A percentile compares a stretch with the other conserved stretches of the same genome.
phyloP scores from a whole-genome alignment of 441 rosid genomes.

The Gossypium davidsonii region DNA sequence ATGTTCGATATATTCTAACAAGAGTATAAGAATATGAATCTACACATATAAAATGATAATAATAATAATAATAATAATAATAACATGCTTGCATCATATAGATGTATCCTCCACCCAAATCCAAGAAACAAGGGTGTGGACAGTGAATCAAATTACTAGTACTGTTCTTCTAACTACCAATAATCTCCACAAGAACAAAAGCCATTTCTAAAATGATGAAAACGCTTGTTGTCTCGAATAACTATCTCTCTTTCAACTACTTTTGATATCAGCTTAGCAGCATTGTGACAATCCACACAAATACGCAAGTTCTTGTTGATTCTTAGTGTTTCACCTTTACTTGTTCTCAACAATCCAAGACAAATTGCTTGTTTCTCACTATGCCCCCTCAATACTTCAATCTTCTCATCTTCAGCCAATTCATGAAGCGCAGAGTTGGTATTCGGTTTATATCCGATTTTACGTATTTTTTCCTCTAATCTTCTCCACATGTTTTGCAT shows the following conservation, averaged over 20 bases:
- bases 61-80: too few relatives aligned
- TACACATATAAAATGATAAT: too few relatives aligned
- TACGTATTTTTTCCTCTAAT: slow-evolving; percentile 28
- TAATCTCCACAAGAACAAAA: slow-evolving; percentile 42
- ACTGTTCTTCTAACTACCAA: slow-evolving; percentile 23
- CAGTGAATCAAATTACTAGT: neutral
- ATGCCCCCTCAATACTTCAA: slow-evolving; percentile 30
- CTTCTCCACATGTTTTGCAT: slow-evolving; percentile 30
- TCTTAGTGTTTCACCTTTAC: slow-evolving; percentile 31
- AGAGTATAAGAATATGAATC: too few relatives aligned
- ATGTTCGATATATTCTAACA: too few relatives aligned
- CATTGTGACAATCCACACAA: slow-evolving; percentile 46
- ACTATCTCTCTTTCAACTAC: slow-evolving; percentile 34
- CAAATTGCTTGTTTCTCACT: slow-evolving; percentile 45
- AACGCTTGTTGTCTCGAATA: slow-evolving; percentile 41
- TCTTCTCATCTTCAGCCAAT: slow-evolving; percentile 34
- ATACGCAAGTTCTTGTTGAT: slow-evolving; percentile 40
- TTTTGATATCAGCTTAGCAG: slow-evolving; percentile 37
- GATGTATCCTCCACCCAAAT: too few relatives aligned
- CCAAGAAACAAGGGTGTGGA: too few relatives aligned
- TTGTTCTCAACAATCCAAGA: slow-evolving; percentile 31
- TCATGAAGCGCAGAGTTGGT: slow-evolving; percentile 41
- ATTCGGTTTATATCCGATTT: slow-evolving; percentile 43
- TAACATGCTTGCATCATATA: too few relatives aligned
- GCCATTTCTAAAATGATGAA: slow-evolving; percentile 44